These are phyloP conservation scores for Fusarium sp. DNA, from an alignment of 2,329 filamentous ascomycete species.

Conservation along the genomic window DNA sequence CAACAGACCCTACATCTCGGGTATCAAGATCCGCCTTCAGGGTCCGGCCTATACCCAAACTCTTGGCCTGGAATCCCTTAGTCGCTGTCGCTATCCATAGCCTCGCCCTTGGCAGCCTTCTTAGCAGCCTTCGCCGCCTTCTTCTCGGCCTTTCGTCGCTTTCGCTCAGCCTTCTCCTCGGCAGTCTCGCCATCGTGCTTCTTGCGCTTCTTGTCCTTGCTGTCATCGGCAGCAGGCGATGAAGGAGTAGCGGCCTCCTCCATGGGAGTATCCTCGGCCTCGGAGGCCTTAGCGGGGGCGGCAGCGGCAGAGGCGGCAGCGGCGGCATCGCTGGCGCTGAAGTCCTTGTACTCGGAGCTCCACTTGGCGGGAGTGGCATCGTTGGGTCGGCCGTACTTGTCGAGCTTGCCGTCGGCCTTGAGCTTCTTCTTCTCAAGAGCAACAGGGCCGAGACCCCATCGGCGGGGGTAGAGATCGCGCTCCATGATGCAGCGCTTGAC, in stretches of 20 bases:
- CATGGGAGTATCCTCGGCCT: conserved; percentile 53
- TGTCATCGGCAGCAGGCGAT: conserved; percentile 60
- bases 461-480: conserved; percentile 93
- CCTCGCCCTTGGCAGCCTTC: conserved; percentile 63
- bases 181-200: conserved; percentile 83
- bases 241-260: conserved; percentile 51
- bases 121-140: conserved; percentile 68
- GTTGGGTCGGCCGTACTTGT: conserved; percentile 95
- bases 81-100: conserved; percentile 65
- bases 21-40: conserved; percentile 33
- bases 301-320: conserved; percentile 58
- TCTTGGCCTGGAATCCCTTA: conserved; percentile 44
- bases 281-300: conserved; percentile 51
- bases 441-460: conserved; percentile 95
- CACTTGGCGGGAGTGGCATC: conserved; percentile 94
- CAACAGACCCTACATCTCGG: conserved; percentile 38
- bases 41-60: conserved; percentile 18
- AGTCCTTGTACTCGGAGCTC: conserved; percentile 94
- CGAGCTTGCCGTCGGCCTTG: conserved; percentile 96
- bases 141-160: conserved; percentile 70
- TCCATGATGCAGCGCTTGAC: conserved; percentile 99
- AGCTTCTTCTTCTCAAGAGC: conserved; percentile 99
- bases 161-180: conserved; percentile 73
- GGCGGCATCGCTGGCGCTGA: conserved; percentile 66
- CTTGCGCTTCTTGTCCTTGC: conserved; percentile 76